A percentile compares a stretch with the other conserved stretches of the same genome.
These are phyloP conservation scores for Rhynchosporium agropyri DNA, from an alignment of 2,329 filamentous ascomycete genomes.

Conservation along the genomic window DNA sequence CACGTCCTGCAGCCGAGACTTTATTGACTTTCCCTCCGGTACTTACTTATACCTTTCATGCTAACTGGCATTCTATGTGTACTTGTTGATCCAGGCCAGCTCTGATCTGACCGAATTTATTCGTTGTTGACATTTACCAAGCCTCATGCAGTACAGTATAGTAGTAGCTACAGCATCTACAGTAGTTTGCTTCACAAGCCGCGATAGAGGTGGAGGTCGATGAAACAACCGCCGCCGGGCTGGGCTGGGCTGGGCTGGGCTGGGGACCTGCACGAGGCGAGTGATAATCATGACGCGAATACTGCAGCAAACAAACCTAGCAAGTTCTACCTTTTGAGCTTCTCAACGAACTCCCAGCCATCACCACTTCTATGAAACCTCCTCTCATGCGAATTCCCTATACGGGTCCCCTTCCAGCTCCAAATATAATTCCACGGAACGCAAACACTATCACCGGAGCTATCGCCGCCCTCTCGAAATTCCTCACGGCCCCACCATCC, in stretches of 20 bases:
- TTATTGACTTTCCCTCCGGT: neutral
- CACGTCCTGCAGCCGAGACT: neutral
- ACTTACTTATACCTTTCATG: neutral
- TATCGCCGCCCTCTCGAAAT: constrained; percentile 73
- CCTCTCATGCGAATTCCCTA: constrained; percentile 84
- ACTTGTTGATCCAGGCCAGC: neutral
- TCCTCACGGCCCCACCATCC: constrained; percentile 67
- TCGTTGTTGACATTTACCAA: neutral
- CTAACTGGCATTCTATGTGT: neutral
- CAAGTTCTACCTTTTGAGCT: constrained; percentile 10
- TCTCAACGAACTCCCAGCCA: constrained; percentile 14
- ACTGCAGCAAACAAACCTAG: constrained; percentile 9
- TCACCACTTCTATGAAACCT: constrained; percentile 58
- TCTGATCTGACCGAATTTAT: neutral
- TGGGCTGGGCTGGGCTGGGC: no score
- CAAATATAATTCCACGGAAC: constrained; percentile 71
- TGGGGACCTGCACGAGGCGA: no score
- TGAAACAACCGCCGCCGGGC: neutral
- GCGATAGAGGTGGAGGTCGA: neutral
- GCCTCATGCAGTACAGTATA: neutral
- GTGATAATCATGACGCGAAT: constrained; percentile 29
- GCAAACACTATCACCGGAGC: constrained; percentile 73
- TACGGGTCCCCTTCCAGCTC: constrained; percentile 77
- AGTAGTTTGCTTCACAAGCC: neutral
- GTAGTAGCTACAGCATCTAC: no score